Evolutionary conservation across 176 grass and related monocot species (phyloP).

Genomic region (Pharus latifolius): DNA sequence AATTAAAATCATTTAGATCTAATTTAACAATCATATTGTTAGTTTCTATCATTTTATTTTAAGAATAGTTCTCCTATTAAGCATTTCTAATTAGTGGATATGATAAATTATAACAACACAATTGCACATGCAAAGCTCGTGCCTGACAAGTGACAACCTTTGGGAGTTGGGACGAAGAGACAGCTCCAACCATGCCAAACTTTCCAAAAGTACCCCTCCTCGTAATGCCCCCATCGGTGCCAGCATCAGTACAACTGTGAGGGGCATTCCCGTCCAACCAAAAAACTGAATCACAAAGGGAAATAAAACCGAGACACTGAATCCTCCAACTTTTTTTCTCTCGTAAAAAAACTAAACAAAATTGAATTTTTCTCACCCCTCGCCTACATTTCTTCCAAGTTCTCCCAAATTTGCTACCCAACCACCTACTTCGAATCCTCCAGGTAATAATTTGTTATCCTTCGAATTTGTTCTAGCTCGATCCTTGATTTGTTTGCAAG

Average conservation of each 20-base stretch:
- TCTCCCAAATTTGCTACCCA: neutral
- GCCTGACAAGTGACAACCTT: no score
- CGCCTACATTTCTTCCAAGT: neutral
- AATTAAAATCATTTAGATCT: no score
- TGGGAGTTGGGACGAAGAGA: no score
- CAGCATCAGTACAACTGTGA: neutral
- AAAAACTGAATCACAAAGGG: neutral
- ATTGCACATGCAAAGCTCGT: no score
- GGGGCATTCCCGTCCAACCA: neutral
- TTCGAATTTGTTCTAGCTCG: neutral
- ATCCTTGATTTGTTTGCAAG: neutral
- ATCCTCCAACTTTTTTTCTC: neutral
- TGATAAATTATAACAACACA: no score
- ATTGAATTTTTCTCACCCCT: neutral
- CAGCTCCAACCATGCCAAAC: no score
- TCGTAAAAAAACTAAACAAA: neutral
- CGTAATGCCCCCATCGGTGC: no score
- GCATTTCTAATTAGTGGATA: no score
- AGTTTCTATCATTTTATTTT: no score
- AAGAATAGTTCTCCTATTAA: no score
- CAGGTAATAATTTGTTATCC: neutral
- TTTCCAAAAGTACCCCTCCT: neutral
- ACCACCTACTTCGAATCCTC: neutral
- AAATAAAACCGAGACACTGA: neutral
- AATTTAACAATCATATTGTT: no score